A percentile compares a stretch with the other conserved stretches of the same genome.
Conservation (phyloP, 495 filamentous ascomycete genomes). For the Saxophila tyrrhenica region DNA sequence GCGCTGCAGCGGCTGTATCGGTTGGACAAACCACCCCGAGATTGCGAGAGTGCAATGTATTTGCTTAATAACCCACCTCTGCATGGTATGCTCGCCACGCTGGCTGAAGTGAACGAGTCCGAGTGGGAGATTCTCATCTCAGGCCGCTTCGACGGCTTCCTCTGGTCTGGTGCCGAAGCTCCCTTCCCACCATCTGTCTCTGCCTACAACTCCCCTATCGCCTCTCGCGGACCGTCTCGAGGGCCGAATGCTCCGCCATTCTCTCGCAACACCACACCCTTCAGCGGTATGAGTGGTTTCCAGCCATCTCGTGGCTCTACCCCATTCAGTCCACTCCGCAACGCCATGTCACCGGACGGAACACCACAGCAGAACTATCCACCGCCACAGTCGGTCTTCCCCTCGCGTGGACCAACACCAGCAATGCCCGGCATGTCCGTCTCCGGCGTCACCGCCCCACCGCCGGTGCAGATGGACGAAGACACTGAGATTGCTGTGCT, state of each 20-base stretch:
- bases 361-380: conserved; percentile 1
- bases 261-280: conserved; percentile 26
- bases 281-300: conserved; percentile 21
- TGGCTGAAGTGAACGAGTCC: conserved; percentile 69
- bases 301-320: conserved; percentile 23
- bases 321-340: conserved; percentile 19
- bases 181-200: conserved; percentile 26
- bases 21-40: conserved; percentile 56
- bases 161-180: conserved; percentile 82
- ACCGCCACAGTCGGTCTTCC: conserved; percentile 5
- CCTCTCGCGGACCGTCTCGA: conserved; percentile 43
- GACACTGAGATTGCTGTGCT: conserved; percentile 84
- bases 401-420: conserved; percentile 8
- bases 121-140: conserved; percentile 97
- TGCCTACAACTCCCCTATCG: conserved; percentile 30
- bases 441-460: conserved; percentile 30
- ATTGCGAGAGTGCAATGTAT: conserved; percentile 77
- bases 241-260: conserved; percentile 32
- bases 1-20: conserved; percentile 81
- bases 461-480: conserved; percentile 78
- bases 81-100: conserved; percentile 77
- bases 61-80: conserved; percentile 71
- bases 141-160: conserved; percentile 92
- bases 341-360: conserved; percentile 28
- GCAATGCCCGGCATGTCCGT: conserved; percentile 6